phyloP scores from a whole-genome alignment of 192 early-diverging fungal genomes.

The Backusella circina region DNA sequence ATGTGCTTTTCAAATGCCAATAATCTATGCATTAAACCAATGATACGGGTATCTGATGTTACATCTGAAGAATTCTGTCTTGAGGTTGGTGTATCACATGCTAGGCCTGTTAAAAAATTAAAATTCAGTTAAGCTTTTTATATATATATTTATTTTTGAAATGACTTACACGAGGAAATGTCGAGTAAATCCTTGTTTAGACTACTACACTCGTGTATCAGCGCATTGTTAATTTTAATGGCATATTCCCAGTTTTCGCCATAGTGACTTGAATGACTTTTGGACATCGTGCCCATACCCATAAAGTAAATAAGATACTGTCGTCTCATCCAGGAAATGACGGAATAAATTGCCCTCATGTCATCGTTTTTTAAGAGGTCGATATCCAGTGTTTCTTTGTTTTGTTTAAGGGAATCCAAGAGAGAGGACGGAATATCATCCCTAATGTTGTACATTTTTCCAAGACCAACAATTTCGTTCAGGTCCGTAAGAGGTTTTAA shows the following conservation, averaged over 20 bases:
- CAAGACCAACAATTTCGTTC: conserved; percentile 34
- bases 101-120: not conserved
- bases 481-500: conserved; percentile 36
- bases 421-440: conserved; percentile 3
- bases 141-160: not conserved
- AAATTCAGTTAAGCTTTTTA: not conserved
- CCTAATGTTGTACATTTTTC: conserved; percentile 46
- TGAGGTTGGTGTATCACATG: not conserved
- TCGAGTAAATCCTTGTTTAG: conserved; percentile 39
- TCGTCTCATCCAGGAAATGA: conserved; percentile 42
- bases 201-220: conserved; percentile 8
- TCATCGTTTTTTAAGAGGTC: not conserved
- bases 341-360: conserved; percentile 33
- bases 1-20: conserved; percentile 45
- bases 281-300: conserved; percentile 22
- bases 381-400: not conserved
- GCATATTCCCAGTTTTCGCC: conserved; percentile 9
- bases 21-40: conserved; percentile 38
- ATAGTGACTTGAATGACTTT: not conserved
- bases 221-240: not conserved
- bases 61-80: not conserved
- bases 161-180: conserved; percentile 7
- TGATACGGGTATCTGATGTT: not conserved
- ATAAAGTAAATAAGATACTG: conserved; percentile 49
- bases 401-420: not conserved